Base-by-base conservation (phyloP, 148 eudicot genomes). In the Cornus controversa region DNA sequence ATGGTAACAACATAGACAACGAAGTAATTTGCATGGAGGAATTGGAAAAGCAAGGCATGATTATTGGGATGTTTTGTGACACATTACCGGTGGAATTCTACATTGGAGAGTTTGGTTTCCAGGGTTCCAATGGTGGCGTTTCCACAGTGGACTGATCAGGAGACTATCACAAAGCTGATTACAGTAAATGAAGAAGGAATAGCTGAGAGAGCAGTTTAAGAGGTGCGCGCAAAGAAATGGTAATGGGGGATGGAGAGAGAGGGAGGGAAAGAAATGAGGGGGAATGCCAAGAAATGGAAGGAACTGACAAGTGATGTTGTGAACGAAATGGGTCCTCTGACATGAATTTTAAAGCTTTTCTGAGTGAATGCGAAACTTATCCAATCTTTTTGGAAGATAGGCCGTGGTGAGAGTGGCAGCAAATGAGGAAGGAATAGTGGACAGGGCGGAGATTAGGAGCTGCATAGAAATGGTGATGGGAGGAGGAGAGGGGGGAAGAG, bases 131-230 rank as follows among this genome's bases (percentile, higher is more conserved):
- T n/a, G n/a, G n/a, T 91, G 60, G 87, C 73, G 22, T 82, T 83
- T 67, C 93, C 95, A 0, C 85, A 83, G 36, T 85, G 87, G 87
- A 76, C 79, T 0, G 95, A 91, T 40, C 95, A 89, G 67, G 53
- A 54, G 8, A 89, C 90, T 20, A 87, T 88, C 50, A 89, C 93
- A 31, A 89, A 83, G 82, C 73, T 91, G 18, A 67, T 91, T 14
- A 85, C n/a, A n/a, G n/a, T n/a, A n/a, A n/a, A n/a, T n/a, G 89
- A 82, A n/a, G n/a, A n/a, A 0, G 87, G 86, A 27, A 68, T 85
- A 15, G 84, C 80, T 1, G 81, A 77, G 89, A 2, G 85, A 81
- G 45, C 90, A 87, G 81, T 69, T 89, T 25, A 83, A 40, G 70
- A 85, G 85, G 78, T 86, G 90, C n/a, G n/a, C n/a, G n/a, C 71